Percentiles rank a stretch among this genome's conserved stretches.
phyloP scores from a whole-genome alignment of 2,329 filamentous ascomycete species.

The Penicillium janthinellum region DNA sequence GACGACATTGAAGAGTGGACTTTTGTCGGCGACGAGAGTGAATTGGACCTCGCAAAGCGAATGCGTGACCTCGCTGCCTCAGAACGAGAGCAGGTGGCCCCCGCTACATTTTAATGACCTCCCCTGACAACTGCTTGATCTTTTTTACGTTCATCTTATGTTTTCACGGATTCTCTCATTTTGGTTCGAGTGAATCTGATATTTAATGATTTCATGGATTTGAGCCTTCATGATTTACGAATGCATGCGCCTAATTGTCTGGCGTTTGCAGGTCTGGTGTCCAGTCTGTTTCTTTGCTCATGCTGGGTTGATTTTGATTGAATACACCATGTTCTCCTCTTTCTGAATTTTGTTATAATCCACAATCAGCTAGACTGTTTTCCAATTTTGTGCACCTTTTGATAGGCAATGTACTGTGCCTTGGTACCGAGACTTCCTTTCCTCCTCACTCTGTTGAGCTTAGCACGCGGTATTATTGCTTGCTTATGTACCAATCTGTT shows the following conservation, averaged over 20 bases:
- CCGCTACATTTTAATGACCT: conserved; percentile 17
- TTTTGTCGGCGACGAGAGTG: conserved; percentile 70
- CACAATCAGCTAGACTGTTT: conserved; percentile 8
- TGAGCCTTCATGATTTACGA: conserved; percentile 12
- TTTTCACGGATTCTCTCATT: conserved; percentile 1
- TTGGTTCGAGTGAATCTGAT: neutral
- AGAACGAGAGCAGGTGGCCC: conserved; percentile 24
- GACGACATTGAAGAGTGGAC: conserved; percentile 86
- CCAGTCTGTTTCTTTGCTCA: neutral
- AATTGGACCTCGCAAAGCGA: conserved; percentile 45
- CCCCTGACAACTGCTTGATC: neutral
- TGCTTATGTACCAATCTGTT: too few relatives aligned
- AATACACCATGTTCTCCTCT: conserved; percentile 5
- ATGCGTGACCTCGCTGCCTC: conserved; percentile 36
- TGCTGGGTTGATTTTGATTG: conserved; percentile 2
- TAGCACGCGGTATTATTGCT: too few relatives aligned
- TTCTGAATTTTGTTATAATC: neutral
- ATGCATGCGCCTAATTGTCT: conserved; percentile 4
- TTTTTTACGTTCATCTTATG: neutral
- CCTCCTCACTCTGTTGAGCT: neutral
- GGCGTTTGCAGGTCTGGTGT: conserved; percentile 7
- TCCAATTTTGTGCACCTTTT: neutral
- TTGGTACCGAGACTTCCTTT: neutral
- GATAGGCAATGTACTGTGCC: neutral
- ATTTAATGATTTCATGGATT: conserved; percentile 1